Evolutionary conservation across 202 grass and related monocot species (phyloP).

Genomic region (Saccharum hybrid): DNA sequence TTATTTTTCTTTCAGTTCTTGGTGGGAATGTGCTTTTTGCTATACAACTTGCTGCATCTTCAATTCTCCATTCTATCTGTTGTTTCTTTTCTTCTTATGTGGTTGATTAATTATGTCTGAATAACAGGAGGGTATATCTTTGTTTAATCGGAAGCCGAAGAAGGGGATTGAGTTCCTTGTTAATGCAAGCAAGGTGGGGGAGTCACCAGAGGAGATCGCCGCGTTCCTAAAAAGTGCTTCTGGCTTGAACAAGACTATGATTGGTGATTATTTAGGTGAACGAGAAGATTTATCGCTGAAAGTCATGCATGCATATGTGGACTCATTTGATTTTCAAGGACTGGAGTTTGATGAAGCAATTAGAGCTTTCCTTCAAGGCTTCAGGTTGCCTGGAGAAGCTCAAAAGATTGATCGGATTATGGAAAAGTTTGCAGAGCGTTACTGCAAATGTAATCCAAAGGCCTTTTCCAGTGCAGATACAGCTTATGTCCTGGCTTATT

Average conservation of each 20-base stretch:
- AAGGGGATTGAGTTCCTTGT: constrained; percentile 97
- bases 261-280: constrained; percentile 98
- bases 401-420: constrained; percentile 98
- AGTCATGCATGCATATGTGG: constrained; percentile 99
- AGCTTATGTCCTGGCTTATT: constrained; percentile 99
- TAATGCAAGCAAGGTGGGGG: constrained; percentile 87
- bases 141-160: constrained; percentile 97
- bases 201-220: constrained; percentile 86
- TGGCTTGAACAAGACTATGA: constrained; percentile 95
- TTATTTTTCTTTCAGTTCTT: constrained; percentile 45
- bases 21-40: constrained; percentile 31
- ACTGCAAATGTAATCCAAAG: constrained; percentile 96
- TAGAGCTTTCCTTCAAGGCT: constrained; percentile 88
- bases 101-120: constrained; percentile 46
- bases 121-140: constrained; percentile 91
- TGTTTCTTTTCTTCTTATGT: constrained; percentile 44
- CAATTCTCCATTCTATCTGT: constrained; percentile 36
- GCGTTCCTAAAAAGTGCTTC: constrained; percentile 86
- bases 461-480: constrained; percentile 97
- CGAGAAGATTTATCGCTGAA: constrained; percentile 92
- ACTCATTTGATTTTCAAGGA: constrained; percentile 96
- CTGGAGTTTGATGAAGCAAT: constrained; percentile 98
- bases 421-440: constrained; percentile 98
- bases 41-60: constrained; percentile 18
- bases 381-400: constrained; percentile 97